These are phyloP conservation scores for Rhodotorula sp. DNA, from an alignment of 1,284 basidiomycete species.

Conservation along the genomic window DNA sequence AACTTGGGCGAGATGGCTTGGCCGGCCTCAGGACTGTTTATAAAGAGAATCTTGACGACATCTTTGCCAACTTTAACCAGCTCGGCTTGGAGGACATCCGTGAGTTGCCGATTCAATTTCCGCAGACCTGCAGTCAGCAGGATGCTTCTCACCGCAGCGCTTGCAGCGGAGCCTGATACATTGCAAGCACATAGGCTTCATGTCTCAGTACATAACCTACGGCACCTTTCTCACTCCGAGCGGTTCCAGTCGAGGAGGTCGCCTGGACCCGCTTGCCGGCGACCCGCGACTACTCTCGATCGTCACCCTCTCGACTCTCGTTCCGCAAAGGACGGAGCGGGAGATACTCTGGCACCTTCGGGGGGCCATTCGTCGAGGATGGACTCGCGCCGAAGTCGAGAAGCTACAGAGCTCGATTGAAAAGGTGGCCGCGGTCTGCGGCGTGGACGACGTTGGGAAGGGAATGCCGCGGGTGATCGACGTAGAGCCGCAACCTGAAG, in stretches of 20 bases:
- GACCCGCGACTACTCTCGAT: slow-evolving; percentile 26
- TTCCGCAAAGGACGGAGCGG: slow-evolving; percentile 29
- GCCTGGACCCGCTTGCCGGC: slow-evolving; percentile 25
- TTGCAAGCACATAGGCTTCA: slow-evolving; percentile 2
- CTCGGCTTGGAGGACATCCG: slow-evolving; percentile 12
- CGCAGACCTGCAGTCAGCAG: too few relatives aligned
- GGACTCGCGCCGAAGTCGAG: slow-evolving; percentile 31
- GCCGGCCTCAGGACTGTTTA: slow-evolving; percentile 27
- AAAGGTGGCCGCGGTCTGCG: slow-evolving; percentile 19
- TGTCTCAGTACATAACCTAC: slow-evolving; percentile 33
- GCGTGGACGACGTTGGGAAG: slow-evolving; percentile 7
- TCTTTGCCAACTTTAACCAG: slow-evolving; percentile 17
- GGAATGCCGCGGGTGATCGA: slow-evolving; percentile 25
- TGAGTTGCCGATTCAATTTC: background rate
- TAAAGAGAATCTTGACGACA: slow-evolving; percentile 21
- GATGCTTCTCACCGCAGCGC: background rate
- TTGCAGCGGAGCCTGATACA: background rate
- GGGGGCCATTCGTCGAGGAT: slow-evolving; percentile 30
- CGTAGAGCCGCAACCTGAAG: slow-evolving; percentile 15
- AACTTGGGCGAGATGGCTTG: background rate
- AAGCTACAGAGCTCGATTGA: slow-evolving; percentile 25
- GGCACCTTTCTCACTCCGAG: slow-evolving; percentile 31
- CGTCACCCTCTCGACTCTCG: slow-evolving; percentile 32
- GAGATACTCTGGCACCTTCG: slow-evolving; percentile 39
- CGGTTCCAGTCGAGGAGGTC: background rate